phyloP scores from a whole-genome alignment of 1,284 basidiomycete genomes.

The Ceratobasidium sp. region DNA sequence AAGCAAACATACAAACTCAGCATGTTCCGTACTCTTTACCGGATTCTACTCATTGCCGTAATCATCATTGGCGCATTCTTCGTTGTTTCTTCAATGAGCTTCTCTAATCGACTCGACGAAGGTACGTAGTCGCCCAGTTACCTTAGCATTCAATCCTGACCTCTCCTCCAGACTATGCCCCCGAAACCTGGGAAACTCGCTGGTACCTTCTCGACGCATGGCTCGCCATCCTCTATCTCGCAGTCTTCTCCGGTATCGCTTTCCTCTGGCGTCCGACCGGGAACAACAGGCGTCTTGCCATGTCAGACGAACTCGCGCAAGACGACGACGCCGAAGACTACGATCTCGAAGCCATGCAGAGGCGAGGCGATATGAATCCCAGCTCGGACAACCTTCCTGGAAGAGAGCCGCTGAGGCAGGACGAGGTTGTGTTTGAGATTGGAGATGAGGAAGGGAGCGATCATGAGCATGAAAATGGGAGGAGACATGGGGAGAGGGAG shows the following conservation, averaged over 20 bases:
- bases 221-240: constrained; percentile 86
- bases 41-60: constrained; percentile 88
- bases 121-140: constrained; percentile 62
- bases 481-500: constrained; percentile 39
- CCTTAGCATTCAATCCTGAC: not conserved
- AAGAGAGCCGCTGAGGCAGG: constrained; percentile 62
- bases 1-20: constrained; percentile 89
- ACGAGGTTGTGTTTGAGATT: constrained; percentile 92
- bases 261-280: constrained; percentile 95
- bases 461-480: constrained; percentile 45
- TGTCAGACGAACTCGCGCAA: constrained; percentile 88
- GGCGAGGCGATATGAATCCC: constrained; percentile 67
- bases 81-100: constrained; percentile 90
- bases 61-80: constrained; percentile 91
- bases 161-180: constrained; percentile 81
- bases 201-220: constrained; percentile 99
- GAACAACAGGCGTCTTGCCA: constrained; percentile 90
- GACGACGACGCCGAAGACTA: constrained; percentile 96
- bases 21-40: constrained; percentile 89
- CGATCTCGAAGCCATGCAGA: constrained; percentile 82
- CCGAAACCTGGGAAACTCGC: constrained; percentile 91
- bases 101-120: constrained; percentile 91
- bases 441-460: constrained; percentile 79
- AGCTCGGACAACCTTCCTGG: constrained; percentile 48
- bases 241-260: constrained; percentile 84